These are phyloP conservation scores for Cutaneotrichosporon sp. DNA, from an alignment of 1,284 basidiomycete species.

Conservation along the genomic window DNA sequence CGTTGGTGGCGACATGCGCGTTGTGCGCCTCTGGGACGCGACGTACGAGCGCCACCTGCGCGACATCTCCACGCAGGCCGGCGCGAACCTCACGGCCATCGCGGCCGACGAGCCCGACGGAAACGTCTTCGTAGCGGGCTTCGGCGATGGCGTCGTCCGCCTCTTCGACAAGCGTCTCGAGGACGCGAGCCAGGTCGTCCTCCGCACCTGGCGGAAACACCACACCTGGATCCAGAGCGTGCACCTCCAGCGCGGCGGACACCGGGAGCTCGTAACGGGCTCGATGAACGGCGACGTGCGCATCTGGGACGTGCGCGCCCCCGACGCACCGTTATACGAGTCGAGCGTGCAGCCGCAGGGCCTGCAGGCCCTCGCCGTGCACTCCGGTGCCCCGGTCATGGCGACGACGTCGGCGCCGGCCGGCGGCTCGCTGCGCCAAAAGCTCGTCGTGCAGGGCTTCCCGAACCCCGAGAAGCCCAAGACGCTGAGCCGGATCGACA, in stretches of 20 bases:
- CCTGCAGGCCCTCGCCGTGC: constrained; percentile 82
- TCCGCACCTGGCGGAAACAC: constrained; percentile 76
- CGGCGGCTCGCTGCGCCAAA: constrained; percentile 40
- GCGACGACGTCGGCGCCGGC: constrained; percentile 62
- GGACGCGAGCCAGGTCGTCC: constrained; percentile 78
- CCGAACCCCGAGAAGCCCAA: constrained; percentile 39
- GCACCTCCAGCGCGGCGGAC: constrained; percentile 74
- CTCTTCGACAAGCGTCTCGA: constrained; percentile 89
- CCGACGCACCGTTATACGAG: constrained; percentile 64
- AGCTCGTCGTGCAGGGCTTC: constrained; percentile 51
- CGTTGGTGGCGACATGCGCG: constrained; percentile 86
- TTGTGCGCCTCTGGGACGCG: constrained; percentile 93
- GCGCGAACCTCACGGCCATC: constrained; percentile 85
- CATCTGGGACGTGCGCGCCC: constrained; percentile 84
- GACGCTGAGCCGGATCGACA: constrained; percentile 40
- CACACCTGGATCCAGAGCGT: constrained; percentile 90
- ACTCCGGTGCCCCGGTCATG: constrained; percentile 80
- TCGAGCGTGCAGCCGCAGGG: constrained; percentile 72
- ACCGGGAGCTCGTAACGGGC: constrained; percentile 82
- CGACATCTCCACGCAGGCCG: constrained; percentile 77
- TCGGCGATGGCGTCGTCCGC: constrained; percentile 88
- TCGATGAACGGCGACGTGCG: constrained; percentile 90
- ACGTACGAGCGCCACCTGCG: constrained; percentile 81
- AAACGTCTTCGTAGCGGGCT: constrained; percentile 84
- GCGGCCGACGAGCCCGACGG: constrained; percentile 72